Evolutionary conservation across 306 rosid species (phyloP).

Genomic region (Castanea sativa): DNA sequence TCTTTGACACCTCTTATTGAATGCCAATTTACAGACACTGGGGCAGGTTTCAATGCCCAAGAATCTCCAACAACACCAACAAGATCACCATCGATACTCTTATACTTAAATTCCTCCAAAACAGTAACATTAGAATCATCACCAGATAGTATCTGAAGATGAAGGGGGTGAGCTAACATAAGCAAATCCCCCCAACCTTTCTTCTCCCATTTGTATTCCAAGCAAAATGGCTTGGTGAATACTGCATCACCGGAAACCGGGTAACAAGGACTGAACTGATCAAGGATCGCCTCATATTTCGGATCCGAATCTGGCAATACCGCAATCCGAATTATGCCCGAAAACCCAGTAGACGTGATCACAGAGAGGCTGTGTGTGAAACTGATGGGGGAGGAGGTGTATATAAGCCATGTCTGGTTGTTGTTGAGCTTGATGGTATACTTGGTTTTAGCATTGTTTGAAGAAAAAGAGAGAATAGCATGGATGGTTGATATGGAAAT

Average conservation of each 20-base stretch:
- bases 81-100: conserved; percentile 86
- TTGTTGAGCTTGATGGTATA: conserved; percentile 59
- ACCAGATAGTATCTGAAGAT: conserved; percentile 45
- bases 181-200: conserved; percentile 68
- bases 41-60: conserved; percentile 61
- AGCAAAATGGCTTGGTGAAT: conserved; percentile 48
- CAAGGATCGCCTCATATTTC: conserved; percentile 40
- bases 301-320: conserved; percentile 46
- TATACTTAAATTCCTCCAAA: conserved; percentile 58
- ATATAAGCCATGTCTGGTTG: conserved; percentile 79
- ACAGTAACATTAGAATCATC: conserved; percentile 32
- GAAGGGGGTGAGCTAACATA: conserved; percentile 85
- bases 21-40: conserved; percentile 74
- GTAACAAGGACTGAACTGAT: conserved; percentile 59
- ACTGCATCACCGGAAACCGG: conserved; percentile 70
- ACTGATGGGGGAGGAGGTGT: conserved; percentile 54
- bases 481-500: conserved; percentile 70
- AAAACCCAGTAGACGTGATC: conserved; percentile 54
- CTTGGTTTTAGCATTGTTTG: conserved; percentile 51
- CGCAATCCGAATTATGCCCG: conserved; percentile 68
- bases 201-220: conserved; percentile 82
- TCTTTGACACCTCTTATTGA: conserved; percentile 55
- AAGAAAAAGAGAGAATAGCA: conserved; percentile 52
- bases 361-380: conserved; percentile 33
- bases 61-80: conserved; percentile 81